Base-by-base conservation (phyloP, 495 filamentous ascomycete genomes). In the Penicillium soppii region DNA sequence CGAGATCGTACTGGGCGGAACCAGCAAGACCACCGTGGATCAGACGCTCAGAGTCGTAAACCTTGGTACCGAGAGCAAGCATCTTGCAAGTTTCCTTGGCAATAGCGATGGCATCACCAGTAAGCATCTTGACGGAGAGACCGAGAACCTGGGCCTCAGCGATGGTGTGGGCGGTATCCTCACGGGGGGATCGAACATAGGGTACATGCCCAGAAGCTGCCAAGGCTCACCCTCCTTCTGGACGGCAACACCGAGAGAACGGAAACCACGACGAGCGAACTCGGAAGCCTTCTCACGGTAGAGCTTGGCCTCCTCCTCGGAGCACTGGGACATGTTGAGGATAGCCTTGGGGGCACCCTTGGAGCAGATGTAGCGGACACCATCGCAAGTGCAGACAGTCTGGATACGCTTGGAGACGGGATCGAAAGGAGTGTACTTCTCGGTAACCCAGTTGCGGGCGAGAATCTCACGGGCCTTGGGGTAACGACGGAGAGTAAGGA, bases 41-140 rank as follows among this genome's bases (percentile, higher is more conserved):
- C 52, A 88, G 80, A 65, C 81, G 81, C 58, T 86, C 80, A 42
- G 85, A 89, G 74, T 89, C 84, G 78, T 88, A 89, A 58, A 89
- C 85, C 75, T 89, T 89, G 63, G 84, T 89, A 62, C 82, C 82
- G 41, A 89, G 79, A 60, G 85, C 85, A 64, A 89, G 73, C 83
- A 89, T 87, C 77, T 87, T 88, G 80, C 85, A 88, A 61, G 85
- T 89, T 73, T 89, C 85, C 74, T 89, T 89, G 56, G 85, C 85
- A 63, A 88, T 89, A 65, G 85, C 85, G 60, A 89, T 86, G 47
- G 85, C 85, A 65, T 89, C 85, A 85, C 85, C 85, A 74, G 85
- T 89, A 61, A 89, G 69, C 85, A 89, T 89, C 80, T 89, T 89
- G 54, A 89, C 85, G 56, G 78, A 81, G 33, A 89, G 82, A 82